A percentile compares a stretch with the other conserved stretches of the same genome.
phyloP scores from a whole-genome alignment of 164 flowering plant genomes.

The Santalum album region DNA sequence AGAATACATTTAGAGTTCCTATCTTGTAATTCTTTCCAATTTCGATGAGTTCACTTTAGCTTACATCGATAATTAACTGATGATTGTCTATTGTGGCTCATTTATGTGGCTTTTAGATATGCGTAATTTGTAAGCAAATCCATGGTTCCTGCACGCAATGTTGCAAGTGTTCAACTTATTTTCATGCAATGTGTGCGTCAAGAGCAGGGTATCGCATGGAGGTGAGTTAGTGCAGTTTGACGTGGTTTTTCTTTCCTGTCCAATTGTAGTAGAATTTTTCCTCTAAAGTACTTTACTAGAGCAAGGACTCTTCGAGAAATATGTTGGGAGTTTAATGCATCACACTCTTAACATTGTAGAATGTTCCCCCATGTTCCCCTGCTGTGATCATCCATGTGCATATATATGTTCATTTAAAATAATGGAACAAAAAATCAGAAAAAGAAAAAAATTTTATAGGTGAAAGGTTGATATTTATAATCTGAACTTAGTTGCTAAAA shows the following conservation, averaged over 20 bases:
- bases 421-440: too few relatives aligned
- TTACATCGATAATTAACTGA: neutral
- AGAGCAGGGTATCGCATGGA: constrained; percentile 98
- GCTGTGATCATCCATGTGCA: too few relatives aligned
- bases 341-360: too few relatives aligned
- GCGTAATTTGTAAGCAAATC: constrained; percentile 89
- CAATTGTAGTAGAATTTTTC: too few relatives aligned
- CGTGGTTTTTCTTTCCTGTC: constrained; percentile 5
- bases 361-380: too few relatives aligned
- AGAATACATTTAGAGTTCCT: neutral
- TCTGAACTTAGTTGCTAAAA: too few relatives aligned
- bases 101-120: constrained; percentile 40
- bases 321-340: neutral
- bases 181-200: constrained; percentile 98
- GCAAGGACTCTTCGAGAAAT: too few relatives aligned
- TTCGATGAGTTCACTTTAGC: neutral
- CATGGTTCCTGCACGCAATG: constrained; percentile 98
- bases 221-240: too few relatives aligned
- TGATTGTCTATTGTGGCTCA: neutral
- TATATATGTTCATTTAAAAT: too few relatives aligned
- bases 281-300: too few relatives aligned
- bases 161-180: constrained; percentile 84
- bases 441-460: too few relatives aligned
- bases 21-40: neutral
- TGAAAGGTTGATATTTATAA: too few relatives aligned